These are phyloP conservation scores for Pseudogymnoascus sp. DNA, from an alignment of 2,329 filamentous ascomycete species.

Conservation along the genomic window DNA sequence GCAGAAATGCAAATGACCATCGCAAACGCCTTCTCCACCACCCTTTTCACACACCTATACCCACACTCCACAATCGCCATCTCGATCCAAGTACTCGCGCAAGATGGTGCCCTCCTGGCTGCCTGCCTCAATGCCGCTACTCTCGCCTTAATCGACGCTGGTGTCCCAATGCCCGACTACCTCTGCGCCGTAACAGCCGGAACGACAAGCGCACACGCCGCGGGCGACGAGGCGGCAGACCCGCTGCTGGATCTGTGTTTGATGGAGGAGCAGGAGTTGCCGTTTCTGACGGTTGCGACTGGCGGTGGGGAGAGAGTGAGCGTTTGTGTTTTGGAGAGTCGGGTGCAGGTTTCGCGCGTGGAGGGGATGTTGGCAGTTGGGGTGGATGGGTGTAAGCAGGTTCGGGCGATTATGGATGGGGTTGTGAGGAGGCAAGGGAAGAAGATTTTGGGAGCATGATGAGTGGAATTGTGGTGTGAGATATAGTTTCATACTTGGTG, in stretches of 20 bases:
- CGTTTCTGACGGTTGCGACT: constrained; percentile 78
- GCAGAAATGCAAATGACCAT: constrained; percentile 76
- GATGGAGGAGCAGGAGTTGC: constrained; percentile 78
- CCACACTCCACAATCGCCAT: constrained; percentile 79
- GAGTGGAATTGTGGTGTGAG: constrained; percentile 34
- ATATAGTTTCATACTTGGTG: constrained; percentile 12
- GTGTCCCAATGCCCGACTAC: constrained; percentile 91
- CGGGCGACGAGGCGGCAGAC: constrained; percentile 60
- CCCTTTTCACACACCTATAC: constrained; percentile 79
- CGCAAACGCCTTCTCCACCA: constrained; percentile 63
- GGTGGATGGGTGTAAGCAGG: constrained; percentile 82
- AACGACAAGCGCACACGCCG: constrained; percentile 58
- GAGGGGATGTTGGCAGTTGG: constrained; percentile 92
- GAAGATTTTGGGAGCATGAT: constrained; percentile 43
- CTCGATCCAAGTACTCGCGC: constrained; percentile 75
- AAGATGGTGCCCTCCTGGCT: constrained; percentile 84
- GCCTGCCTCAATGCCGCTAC: constrained; percentile 87
- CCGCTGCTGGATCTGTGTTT: constrained; percentile 72
- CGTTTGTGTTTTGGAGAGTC: constrained; percentile 77
- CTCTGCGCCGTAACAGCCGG: constrained; percentile 83
- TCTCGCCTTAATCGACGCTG: constrained; percentile 85
- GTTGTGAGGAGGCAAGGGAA: constrained; percentile 66
- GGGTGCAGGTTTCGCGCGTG: constrained; percentile 70
- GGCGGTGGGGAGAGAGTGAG: constrained; percentile 66
- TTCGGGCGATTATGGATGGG: constrained; percentile 70